These are phyloP conservation scores for Gentiana straminea DNA, from an alignment of 257 asterid species.

Conservation along the genomic window DNA sequence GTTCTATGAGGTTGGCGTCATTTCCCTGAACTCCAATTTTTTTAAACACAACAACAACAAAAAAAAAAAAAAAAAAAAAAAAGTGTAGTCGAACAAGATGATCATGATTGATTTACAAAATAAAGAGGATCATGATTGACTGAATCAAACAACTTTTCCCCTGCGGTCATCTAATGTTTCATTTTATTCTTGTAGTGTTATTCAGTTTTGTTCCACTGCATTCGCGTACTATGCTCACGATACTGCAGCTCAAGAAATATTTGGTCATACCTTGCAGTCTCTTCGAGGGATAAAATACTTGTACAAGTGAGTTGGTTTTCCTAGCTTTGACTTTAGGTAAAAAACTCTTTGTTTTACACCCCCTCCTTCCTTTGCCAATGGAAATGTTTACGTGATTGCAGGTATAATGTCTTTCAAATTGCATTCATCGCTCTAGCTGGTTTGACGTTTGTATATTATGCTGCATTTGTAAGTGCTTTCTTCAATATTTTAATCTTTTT, in stretches of 20 bases:
- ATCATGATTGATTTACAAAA: too few species aligned
- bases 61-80: too few species aligned
- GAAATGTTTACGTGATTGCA: conserved; percentile 22
- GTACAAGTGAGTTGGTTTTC: conserved; percentile 63
- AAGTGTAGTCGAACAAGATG: too few species aligned
- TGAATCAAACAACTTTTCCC: not conserved
- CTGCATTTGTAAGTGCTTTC: conserved; percentile 59
- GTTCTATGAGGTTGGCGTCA: conserved; percentile 73
- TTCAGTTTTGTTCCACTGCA: conserved; percentile 97
- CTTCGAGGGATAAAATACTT: conserved; percentile 95
- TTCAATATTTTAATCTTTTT: not conserved
- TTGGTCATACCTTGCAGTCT: conserved; percentile 92
- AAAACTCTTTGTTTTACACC: not conserved
- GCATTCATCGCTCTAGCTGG: conserved; percentile 84
- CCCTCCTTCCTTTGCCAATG: not conserved
- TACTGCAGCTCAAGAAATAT: conserved; percentile 99
- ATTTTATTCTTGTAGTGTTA: conserved; percentile 57
- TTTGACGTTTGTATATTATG: conserved; percentile 84
- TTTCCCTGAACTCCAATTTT: conserved; percentile 10
- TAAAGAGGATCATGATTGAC: not conserved
- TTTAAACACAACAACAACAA: too few species aligned
- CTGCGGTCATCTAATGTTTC: not conserved
- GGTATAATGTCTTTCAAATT: conserved; percentile 96
- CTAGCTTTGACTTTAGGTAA: not conserved
- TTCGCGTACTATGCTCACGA: conserved; percentile 96